Evolutionary conservation across 202 grass and related monocot species (phyloP).

Genomic region (Panicum virgatum): DNA sequence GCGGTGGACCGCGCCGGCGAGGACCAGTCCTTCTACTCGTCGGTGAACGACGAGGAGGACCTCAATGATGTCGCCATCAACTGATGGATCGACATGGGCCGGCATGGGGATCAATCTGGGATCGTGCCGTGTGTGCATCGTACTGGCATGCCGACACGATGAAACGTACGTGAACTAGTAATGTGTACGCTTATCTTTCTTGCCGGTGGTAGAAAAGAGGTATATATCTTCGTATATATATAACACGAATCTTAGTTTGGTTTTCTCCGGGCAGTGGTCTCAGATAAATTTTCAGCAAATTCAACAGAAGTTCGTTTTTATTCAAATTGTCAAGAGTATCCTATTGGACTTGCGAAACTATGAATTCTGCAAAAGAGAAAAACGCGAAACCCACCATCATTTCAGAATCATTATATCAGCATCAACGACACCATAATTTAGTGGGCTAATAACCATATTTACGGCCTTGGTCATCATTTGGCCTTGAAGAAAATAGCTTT

Average conservation of each 20-base stretch:
- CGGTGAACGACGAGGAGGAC: constrained; percentile 26
- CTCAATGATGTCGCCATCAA: constrained; percentile 44
- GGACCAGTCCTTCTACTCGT: constrained; percentile 41
- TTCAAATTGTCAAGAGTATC: too few relatives aligned
- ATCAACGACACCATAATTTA: too few relatives aligned
- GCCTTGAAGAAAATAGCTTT: too few relatives aligned
- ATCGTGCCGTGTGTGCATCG: neutral
- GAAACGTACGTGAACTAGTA: constrained; percentile 2
- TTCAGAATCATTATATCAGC: too few relatives aligned
- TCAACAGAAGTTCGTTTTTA: too few relatives aligned
- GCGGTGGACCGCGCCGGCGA: constrained; percentile 7
- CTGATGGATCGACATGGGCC: neutral
- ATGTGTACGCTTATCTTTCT: neutral
- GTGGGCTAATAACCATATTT: too few relatives aligned
- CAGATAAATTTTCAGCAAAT: too few relatives aligned
- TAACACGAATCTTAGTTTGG: constrained; percentile 9
- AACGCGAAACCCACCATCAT: too few relatives aligned
- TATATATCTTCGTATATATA: neutral
- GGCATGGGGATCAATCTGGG: neutral
- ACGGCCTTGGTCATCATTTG: too few relatives aligned
- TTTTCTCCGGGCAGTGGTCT: neutral
- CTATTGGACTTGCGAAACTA: too few relatives aligned
- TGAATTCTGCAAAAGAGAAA: too few relatives aligned
- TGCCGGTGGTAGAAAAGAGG: constrained; percentile 19
- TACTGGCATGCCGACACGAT: neutral